phyloP scores from a whole-genome alignment of 768 basidiomycete species.

The Phallus indusiatus region DNA sequence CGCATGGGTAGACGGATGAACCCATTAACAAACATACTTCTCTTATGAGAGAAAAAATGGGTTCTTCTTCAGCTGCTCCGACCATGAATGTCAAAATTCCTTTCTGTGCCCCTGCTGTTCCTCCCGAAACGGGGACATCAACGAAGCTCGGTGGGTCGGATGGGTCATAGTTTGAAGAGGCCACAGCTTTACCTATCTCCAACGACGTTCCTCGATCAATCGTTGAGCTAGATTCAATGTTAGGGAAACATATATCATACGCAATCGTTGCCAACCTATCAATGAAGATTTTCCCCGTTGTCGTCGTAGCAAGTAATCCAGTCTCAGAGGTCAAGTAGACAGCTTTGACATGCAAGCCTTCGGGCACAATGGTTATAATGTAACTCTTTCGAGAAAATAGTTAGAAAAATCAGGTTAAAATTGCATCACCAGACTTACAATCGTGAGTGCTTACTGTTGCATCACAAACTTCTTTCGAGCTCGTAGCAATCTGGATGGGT shows the following conservation, averaged over 20 bases:
- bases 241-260: background rate
- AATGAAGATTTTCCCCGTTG: constrained; percentile 6
- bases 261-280: background rate
- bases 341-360: constrained; percentile 30
- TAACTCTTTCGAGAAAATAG: constrained; percentile 20
- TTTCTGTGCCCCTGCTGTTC: constrained; percentile 9
- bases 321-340: constrained; percentile 8
- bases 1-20: constrained; percentile 5
- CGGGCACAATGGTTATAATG: constrained; percentile 32
- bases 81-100: constrained; percentile 7
- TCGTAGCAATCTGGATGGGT: background rate
- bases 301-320: constrained; percentile 7
- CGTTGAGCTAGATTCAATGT: constrained; percentile 4
- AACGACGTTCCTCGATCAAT: constrained; percentile 11
- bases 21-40: constrained; percentile 5
- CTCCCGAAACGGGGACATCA: constrained; percentile 6
- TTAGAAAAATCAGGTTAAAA: background rate
- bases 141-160: constrained; percentile 1
- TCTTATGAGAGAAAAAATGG: background rate
- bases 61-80: constrained; percentile 2
- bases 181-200: constrained; percentile 5
- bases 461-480: constrained; percentile 5
- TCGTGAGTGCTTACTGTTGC: background rate
- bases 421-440: background rate
- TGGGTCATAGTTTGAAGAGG: background rate